Percentiles rank a stretch among this genome's conserved stretches.
These are phyloP conservation scores for Cylindrotheca closterium DNA, from an alignment of 108 stramenopile genomes.

Conservation along the genomic window DNA sequence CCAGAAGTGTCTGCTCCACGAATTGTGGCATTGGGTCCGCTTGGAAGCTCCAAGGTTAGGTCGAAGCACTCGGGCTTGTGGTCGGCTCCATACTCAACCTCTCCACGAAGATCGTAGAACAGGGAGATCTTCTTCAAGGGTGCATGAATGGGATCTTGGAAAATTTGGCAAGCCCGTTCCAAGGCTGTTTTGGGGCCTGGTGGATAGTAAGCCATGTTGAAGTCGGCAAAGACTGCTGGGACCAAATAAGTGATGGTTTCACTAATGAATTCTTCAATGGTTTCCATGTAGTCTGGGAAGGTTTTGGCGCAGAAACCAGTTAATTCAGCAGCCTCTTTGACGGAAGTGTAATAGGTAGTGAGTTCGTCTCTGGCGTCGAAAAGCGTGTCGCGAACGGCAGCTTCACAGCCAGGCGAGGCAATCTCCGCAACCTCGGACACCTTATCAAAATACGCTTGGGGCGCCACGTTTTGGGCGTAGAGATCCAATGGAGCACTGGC, in stretches of 20 bases:
- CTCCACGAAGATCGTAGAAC: slow-evolving; percentile 19
- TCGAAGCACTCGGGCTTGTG: slow-evolving; percentile 56
- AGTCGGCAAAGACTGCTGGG: slow-evolving; percentile 59
- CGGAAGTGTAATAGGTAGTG: neutral
- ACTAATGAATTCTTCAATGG: slow-evolving; percentile 21
- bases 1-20: slow-evolving; percentile 68
- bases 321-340: slow-evolving; percentile 20
- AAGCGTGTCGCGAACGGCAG: slow-evolving; percentile 46
- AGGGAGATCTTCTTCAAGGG: slow-evolving; percentile 24
- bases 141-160: slow-evolving; percentile 29
- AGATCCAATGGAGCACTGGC: slow-evolving; percentile 65
- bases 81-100: slow-evolving; percentile 10
- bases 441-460: slow-evolving; percentile 67
- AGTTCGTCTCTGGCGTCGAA: slow-evolving; percentile 29
- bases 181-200: slow-evolving; percentile 51
- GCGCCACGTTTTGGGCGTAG: slow-evolving; percentile 53
- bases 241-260: slow-evolving; percentile 57
- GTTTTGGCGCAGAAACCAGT: slow-evolving; percentile 46
- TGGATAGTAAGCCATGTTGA: slow-evolving; percentile 77
- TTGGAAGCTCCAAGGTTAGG: slow-evolving; percentile 55
- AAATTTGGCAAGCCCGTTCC: slow-evolving; percentile 54
- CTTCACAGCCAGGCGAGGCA: slow-evolving; percentile 48
- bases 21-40: slow-evolving; percentile 58
- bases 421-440: slow-evolving; percentile 58
- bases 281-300: slow-evolving; percentile 52